Evolutionary conservation across 169 alveolate genomes (phyloP), one percentile per base, ranked within the genome.

Genomic region (Besnoitia besnoiti): DNA sequence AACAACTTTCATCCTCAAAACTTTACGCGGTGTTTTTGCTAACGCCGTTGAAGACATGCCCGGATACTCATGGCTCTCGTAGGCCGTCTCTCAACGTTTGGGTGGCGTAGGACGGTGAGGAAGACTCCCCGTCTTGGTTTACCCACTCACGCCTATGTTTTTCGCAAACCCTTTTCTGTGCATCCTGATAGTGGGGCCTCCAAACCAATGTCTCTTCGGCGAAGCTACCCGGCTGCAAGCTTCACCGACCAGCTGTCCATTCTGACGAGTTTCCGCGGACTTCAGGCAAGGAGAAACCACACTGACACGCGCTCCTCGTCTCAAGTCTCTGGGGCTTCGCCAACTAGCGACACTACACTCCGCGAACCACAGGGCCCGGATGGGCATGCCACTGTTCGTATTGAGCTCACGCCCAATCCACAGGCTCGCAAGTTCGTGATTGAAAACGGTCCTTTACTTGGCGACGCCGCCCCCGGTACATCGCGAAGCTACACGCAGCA

Each of bases 341-440:
- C 30, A 2, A 33, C 7, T 21, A 33, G 35, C 35, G n/a, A 55
- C n/a, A 33, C 33, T 21, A 12, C 21, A 21, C 73, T 27, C 73
- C 35, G 21, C 27, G 73, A 55, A 0, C 16, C 35, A 27, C 35
- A 27, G 0, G 73, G 35, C 16, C 73, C 73, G 35, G 27, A 27
- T 55, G 27, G 73, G 3, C 73, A 67, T 39, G 12, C 33, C 80
- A n/a, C 47, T 8, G 40, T 67, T 33, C 16, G 24, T 37, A 44
- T 67, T 39, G 80, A 67, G 24, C 40, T n/a, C n/a, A 67, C 80
- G 21, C 80, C 80, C 14, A 67, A 67, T 33, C 80, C 80, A 67
- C 80, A 8, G 47, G 80, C 80, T 7, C 80, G 80, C 44, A 67
- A 67, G 33, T 67, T 67, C 33, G 40, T 67, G 47, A 19, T 67